These are phyloP conservation scores for Rhizopogon sp. DNA, from an alignment of 768 basidiomycete species.

Conservation along the genomic window DNA sequence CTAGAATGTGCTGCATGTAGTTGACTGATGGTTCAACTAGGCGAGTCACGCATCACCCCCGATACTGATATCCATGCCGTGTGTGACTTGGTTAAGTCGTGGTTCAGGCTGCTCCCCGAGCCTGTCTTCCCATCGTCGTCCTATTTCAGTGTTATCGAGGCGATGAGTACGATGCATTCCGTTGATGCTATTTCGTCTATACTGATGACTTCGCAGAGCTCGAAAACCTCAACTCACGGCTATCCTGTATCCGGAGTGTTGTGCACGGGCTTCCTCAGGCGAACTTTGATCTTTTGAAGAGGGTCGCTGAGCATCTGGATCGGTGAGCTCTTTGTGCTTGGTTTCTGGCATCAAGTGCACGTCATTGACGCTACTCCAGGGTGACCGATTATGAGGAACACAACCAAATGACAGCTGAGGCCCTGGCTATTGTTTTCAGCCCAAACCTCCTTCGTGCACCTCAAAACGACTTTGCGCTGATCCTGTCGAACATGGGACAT, in stretches of 20 bases:
- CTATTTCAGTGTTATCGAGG: constrained; percentile 66
- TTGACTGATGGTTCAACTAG: constrained; percentile 19
- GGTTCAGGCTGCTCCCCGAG: constrained; percentile 81
- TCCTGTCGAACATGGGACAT: constrained; percentile 76
- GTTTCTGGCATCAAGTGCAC: not conserved
- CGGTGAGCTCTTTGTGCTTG: constrained; percentile 33
- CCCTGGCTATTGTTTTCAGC: constrained; percentile 82
- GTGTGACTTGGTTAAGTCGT: constrained; percentile 79
- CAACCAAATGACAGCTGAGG: constrained; percentile 87
- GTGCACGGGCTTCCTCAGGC: constrained; percentile 65
- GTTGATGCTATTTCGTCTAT: not conserved
- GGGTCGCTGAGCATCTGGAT: constrained; percentile 82
- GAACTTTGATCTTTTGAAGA: constrained; percentile 75
- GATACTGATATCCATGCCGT: constrained; percentile 77
- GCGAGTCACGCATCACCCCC: constrained; percentile 54
- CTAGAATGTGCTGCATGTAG: not conserved
- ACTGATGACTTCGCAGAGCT: constrained; percentile 43
- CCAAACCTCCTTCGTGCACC: constrained; percentile 76
- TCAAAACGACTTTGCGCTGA: constrained; percentile 72
- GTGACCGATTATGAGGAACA: constrained; percentile 87
- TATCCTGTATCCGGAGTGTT: constrained; percentile 59
- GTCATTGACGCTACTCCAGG: constrained; percentile 29
- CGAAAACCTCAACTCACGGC: constrained; percentile 62
- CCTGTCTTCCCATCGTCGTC: constrained; percentile 68
- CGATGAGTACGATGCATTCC: constrained; percentile 51